These are phyloP conservation scores for Penicillium sp. DNA, from an alignment of 2,329 filamentous ascomycete genomes.

Conservation along the genomic window DNA sequence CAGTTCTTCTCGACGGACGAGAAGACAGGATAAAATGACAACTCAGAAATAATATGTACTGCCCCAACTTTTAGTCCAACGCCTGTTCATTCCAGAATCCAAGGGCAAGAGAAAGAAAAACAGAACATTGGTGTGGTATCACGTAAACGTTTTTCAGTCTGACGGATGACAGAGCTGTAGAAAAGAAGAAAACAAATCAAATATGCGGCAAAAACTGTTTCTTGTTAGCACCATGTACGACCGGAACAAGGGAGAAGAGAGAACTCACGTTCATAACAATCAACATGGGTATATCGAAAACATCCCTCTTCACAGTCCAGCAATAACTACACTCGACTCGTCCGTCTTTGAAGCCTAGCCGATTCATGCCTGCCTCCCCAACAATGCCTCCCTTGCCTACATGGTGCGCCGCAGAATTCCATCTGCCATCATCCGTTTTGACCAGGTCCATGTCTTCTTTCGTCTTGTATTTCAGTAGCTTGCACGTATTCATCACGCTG, in stretches of 20 bases:
- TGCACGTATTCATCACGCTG: slow-evolving; percentile 76
- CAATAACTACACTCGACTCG: slow-evolving; percentile 94
- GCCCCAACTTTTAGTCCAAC: not conserved
- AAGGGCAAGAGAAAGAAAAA: not conserved
- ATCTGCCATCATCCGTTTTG: slow-evolving; percentile 45
- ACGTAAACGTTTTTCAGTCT: not conserved
- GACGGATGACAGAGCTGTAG: not conserved
- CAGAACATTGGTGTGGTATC: slow-evolving; percentile 6
- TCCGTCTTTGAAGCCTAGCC: slow-evolving; percentile 74
- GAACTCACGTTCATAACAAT: slow-evolving; percentile 95
- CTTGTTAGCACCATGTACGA: slow-evolving; percentile 10
- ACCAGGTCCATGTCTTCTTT: slow-evolving; percentile 53
- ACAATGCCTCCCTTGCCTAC: slow-evolving; percentile 44
- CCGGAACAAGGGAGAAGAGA: not conserved
- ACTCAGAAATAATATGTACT: not conserved
- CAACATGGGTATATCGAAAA: slow-evolving; percentile 97
- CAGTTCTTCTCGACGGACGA: not conserved
- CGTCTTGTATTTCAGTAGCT: slow-evolving; percentile 84
- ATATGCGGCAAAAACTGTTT: slow-evolving; percentile 45
- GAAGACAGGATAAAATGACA: not conserved
- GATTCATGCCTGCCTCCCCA: slow-evolving; percentile 66
- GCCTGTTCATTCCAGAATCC: not conserved
- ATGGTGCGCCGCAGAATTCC: slow-evolving; percentile 31
- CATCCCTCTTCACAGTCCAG: slow-evolving; percentile 94
- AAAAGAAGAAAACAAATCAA: slow-evolving; percentile 25